These are phyloP conservation scores for Suillus brevipes DNA, from an alignment of 768 basidiomycete species.

Conservation along the genomic window DNA sequence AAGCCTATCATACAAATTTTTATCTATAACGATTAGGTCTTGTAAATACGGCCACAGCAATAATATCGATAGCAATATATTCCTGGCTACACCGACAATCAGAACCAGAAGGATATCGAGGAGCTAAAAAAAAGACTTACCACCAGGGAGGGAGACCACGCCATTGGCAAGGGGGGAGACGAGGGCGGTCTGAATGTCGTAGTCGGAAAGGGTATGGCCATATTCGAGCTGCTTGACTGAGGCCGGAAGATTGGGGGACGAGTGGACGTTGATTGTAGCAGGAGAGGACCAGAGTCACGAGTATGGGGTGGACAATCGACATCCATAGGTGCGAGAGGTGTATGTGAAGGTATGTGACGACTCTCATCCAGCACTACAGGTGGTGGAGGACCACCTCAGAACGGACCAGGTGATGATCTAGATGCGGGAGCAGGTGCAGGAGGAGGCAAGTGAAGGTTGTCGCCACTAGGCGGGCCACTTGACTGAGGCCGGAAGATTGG, in stretches of 20 bases:
- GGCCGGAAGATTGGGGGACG: slow-evolving; percentile 60
- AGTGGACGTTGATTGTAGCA: slow-evolving; percentile 49
- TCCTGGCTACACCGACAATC: too few relatives aligned
- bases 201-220: too few relatives aligned
- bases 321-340: slow-evolving; percentile 77
- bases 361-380: slow-evolving; percentile 78
- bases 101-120: too few relatives aligned
- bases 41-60: too few relatives aligned
- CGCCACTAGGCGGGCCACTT: slow-evolving; percentile 48
- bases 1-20: too few relatives aligned
- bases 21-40: too few relatives aligned
- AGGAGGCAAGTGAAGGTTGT: slow-evolving; percentile 52
- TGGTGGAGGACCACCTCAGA: slow-evolving; percentile 81
- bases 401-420: slow-evolving; percentile 69
- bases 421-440: slow-evolving; percentile 50
- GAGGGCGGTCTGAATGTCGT: too few relatives aligned
- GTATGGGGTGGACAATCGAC: slow-evolving; percentile 58
- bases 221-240: too few relatives aligned
- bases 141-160: too few relatives aligned
- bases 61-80: too few relatives aligned
- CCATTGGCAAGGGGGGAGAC: too few relatives aligned
- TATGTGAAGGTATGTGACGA: slow-evolving; percentile 65
- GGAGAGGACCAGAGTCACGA: slow-evolving; percentile 63
- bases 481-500: slow-evolving; percentile 68
- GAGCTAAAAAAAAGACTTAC: too few relatives aligned